These are phyloP conservation scores for Tuber brumale DNA, from an alignment of 495 filamentous ascomycete species.

Conservation along the genomic window DNA sequence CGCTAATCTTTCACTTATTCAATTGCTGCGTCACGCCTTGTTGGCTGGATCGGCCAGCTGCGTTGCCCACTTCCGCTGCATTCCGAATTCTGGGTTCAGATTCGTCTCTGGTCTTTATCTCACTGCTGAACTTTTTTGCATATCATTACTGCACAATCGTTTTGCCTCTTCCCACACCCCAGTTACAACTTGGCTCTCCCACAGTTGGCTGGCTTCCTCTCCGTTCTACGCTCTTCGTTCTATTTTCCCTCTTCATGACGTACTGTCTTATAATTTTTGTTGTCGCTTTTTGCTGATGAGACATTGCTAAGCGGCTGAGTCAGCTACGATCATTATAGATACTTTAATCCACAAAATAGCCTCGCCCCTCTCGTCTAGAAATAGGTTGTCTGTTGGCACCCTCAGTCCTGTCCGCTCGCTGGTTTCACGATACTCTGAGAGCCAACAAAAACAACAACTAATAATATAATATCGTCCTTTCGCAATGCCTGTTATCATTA, in stretches of 20 bases:
- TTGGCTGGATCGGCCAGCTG: constrained; percentile 2
- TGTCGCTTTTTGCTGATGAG: constrained; percentile 25
- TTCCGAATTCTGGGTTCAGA: constrained; percentile 28
- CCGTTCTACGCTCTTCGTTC: constrained; percentile 16
- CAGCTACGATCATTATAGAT: constrained; percentile 30
- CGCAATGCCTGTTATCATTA: constrained; percentile 28
- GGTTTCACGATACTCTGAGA: constrained; percentile 20
- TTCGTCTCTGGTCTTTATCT: constrained; percentile 17
- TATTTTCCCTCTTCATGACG: constrained; percentile 18
- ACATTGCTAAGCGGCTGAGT: constrained; percentile 29
- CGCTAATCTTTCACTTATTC: constrained; percentile 21
- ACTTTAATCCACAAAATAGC: constrained; percentile 11
- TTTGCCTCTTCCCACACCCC: constrained; percentile 6
- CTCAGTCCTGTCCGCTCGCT: constrained; percentile 13
- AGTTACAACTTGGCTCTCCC: constrained; percentile 10
- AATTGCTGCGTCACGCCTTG: constrained; percentile 3
- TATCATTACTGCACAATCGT: constrained; percentile 27
- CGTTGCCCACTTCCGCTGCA: constrained; percentile 5
- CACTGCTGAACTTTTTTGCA: constrained; percentile 8
- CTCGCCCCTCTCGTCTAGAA: constrained; percentile 9
- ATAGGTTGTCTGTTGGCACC: not conserved
- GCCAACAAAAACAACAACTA: constrained; percentile 14
- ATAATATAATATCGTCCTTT: constrained; percentile 27
- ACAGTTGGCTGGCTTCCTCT: constrained; percentile 12
- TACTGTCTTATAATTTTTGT: constrained; percentile 8